Evolutionary conservation across 768 basidiomycete species (phyloP), one percentile per base, ranked within the genome.

Genomic region (Leccinum olivaceopallidum): DNA sequence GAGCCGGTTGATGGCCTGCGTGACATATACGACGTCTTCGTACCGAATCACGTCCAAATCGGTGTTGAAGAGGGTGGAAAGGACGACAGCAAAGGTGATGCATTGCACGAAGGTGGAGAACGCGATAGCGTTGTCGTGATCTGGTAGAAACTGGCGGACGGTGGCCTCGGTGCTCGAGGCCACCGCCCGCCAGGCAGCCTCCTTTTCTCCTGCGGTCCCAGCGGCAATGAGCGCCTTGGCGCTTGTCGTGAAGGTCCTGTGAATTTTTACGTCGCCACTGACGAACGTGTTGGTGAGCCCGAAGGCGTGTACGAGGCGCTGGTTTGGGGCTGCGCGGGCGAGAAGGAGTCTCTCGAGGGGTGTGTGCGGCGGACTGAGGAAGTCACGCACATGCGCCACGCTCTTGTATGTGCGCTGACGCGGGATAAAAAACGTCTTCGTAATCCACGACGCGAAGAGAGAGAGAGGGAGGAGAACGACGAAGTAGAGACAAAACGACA

Each of bases 281-380:
- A 86, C 84, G 44, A 87, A 87, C 0, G 85, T 83, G 52, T 80
- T 87, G 0, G 80, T 77, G 9, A 75, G 32, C 0, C 64, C 65
- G 6, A 74, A 74, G 0, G 75, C 73, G 3, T 64, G 53, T 0
- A 74, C 61, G 0, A 74, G 71, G 0, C 74, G 61, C 26, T 67
- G 26, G 5, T 73, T 73, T 0, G 72, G 72, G 0, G 14, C 10
- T 0, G 72, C 70, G 0, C 72, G 66, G 0, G 72, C 57, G 14
- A 26, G 57, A 1, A 73, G 67, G 0, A 73, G 53, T 2, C n/a
- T 44, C 0, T 8, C 22, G 0, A 75, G 44, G 0, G 72, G 13
- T 7, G 39, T 13, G 5, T 55, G 5, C 0, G 62, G 56, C 1
- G 73, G 72, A 6, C 57, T 67, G 0, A 75, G 30, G 0, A 76